These are phyloP conservation scores for Parmelia sp. DNA, from an alignment of 495 filamentous ascomycete species.

Conservation along the genomic window DNA sequence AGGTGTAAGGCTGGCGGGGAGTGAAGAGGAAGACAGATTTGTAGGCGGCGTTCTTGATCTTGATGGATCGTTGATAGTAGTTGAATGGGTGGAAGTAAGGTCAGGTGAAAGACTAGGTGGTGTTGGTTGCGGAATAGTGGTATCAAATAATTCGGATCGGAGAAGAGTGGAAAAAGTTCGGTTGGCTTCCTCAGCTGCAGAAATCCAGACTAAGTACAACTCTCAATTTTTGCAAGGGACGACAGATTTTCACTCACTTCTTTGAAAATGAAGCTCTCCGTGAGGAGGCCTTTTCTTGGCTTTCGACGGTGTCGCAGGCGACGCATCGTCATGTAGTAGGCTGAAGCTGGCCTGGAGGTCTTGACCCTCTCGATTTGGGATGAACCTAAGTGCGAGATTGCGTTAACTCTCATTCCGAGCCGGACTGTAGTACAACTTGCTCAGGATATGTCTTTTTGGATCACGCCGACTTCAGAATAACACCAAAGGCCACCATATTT, in stretches of 20 bases:
- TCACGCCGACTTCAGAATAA: slow-evolving; percentile 10
- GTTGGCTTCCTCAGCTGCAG: slow-evolving; percentile 88
- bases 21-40: slow-evolving; percentile 49
- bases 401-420: background rate
- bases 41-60: slow-evolving; percentile 77
- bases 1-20: slow-evolving; percentile 69
- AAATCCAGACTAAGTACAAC: slow-evolving; percentile 40
- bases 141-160: slow-evolving; percentile 84
- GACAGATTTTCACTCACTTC: slow-evolving; percentile 52
- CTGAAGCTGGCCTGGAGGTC: slow-evolving; percentile 89
- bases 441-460: background rate
- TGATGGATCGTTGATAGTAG: slow-evolving; percentile 58
- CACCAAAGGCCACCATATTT: slow-evolving; percentile 5
- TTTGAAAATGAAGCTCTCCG: slow-evolving; percentile 88
- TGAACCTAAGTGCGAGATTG: slow-evolving; percentile 59
- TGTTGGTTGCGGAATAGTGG: slow-evolving; percentile 75
- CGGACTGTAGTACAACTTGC: background rate
- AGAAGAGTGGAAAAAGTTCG: slow-evolving; percentile 83
- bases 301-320: slow-evolving; percentile 82
- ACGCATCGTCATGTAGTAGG: slow-evolving; percentile 83
- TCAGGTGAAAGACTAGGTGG: slow-evolving; percentile 61
- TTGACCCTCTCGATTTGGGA: slow-evolving; percentile 88
- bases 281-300: slow-evolving; percentile 78
- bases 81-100: slow-evolving; percentile 50
- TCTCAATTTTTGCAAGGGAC: background rate